Conservation (phyloP, 1,284 basidiomycete species). For the Quambalaria eucalypti region DNA sequence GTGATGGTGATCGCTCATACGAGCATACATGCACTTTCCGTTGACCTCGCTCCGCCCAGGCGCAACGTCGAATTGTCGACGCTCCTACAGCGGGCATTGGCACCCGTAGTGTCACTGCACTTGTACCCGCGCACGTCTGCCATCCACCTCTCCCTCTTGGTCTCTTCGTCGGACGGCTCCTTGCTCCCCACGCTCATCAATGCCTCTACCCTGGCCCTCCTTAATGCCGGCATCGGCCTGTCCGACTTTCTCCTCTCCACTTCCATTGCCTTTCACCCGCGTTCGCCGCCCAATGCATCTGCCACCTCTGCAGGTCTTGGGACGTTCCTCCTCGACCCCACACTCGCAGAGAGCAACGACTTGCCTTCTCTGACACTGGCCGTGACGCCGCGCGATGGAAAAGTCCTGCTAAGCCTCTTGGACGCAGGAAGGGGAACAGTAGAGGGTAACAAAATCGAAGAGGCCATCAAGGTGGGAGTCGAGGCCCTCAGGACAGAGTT, state of each 20-base stretch:
- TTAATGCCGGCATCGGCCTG: background rate
- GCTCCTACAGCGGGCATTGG: background rate
- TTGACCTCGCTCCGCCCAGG: background rate
- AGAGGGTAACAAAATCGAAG: background rate
- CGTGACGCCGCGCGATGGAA: background rate
- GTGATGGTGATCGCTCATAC: too few relatives aligned
- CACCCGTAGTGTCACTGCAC: background rate
- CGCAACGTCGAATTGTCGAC: background rate
- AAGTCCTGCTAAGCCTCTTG: background rate
- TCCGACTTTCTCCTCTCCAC: background rate
- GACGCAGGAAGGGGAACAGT: constrained; percentile 1
- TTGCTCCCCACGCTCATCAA: background rate
- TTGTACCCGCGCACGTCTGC: background rate
- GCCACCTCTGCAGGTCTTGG: background rate
- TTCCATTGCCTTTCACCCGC: background rate
- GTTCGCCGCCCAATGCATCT: background rate
- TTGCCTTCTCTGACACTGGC: background rate
- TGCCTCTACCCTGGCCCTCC: background rate
- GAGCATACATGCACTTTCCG: too few relatives aligned
- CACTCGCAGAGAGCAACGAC: background rate
- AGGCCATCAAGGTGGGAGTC: background rate
- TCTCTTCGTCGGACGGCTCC: background rate
- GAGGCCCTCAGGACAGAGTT: background rate
- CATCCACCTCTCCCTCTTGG: background rate
- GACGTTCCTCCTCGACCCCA: background rate